Percentiles rank a stretch among this genome's conserved stretches.
Evolutionary conservation across 768 basidiomycete genomes (phyloP).

Genomic region (Leucogyrophana mollusca): DNA sequence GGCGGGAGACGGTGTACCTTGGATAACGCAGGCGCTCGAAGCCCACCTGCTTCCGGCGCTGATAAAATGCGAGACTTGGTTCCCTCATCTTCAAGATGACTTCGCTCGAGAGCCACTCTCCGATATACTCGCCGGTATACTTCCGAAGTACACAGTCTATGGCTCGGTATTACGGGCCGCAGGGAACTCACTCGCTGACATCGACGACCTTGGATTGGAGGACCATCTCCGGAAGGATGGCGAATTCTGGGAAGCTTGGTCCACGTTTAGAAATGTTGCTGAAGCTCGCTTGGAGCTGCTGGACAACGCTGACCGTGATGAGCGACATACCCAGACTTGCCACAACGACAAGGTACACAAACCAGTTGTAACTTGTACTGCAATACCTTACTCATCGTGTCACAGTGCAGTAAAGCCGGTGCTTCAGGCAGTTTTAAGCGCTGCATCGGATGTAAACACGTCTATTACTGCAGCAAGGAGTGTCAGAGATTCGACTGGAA

Average conservation of each 20-base stretch:
- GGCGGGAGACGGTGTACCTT: conserved; percentile 24
- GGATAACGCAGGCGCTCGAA: conserved; percentile 22
- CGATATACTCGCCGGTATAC: conserved; percentile 14
- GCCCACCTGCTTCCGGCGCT: conserved; percentile 18
- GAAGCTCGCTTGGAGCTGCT: conserved; percentile 19
- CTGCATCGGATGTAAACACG: conserved; percentile 25
- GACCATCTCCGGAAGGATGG: conserved; percentile 10
- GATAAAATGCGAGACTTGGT: conserved; percentile 20
- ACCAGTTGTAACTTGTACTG: too few species aligned
- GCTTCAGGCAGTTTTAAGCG: conserved; percentile 19
- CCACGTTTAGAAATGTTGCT: conserved; percentile 11
- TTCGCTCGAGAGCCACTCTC: conserved; percentile 4
- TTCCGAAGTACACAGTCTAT: conserved; percentile 24
- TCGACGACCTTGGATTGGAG: conserved; percentile 9
- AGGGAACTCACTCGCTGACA: conserved; percentile 8
- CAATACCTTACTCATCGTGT: too few species aligned
- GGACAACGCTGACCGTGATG: conserved; percentile 11
- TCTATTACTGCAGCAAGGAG: conserved; percentile 24
- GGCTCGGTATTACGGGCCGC: conserved; percentile 20
- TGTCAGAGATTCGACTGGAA: conserved; percentile 28
- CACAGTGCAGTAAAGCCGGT: conserved; percentile 20
- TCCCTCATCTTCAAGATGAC: conserved; percentile 15
- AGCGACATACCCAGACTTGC: conserved; percentile 22
- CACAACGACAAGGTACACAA: conserved; percentile 22
- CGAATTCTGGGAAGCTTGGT: conserved; percentile 21